phyloP scores from a whole-genome alignment of 129 eudicot species.

The Pulicaria dysenterica region DNA sequence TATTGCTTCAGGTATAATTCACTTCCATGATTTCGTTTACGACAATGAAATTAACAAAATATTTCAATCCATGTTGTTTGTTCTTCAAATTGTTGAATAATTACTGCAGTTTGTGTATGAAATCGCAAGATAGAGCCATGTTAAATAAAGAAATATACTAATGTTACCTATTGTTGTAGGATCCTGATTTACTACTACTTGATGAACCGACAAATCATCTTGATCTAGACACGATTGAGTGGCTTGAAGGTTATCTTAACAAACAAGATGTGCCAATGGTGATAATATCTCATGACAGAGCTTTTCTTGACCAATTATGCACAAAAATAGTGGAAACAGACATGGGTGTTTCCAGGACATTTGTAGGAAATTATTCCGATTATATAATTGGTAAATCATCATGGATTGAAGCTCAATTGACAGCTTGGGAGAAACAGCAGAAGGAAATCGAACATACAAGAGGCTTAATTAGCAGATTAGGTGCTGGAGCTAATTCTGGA shows the following conservation, averaged over 20 bases:
- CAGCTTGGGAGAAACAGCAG: slow-evolving; percentile 98
- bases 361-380: slow-evolving; percentile 78
- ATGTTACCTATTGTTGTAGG: slow-evolving; percentile 49
- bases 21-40: background rate
- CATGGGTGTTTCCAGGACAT: slow-evolving; percentile 97
- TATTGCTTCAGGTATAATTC: slow-evolving; percentile 79
- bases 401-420: slow-evolving; percentile 87
- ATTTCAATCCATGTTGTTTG: background rate
- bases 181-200: slow-evolving; percentile 87
- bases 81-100: background rate
- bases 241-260: slow-evolving; percentile 92
- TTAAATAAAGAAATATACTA: background rate
- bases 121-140: background rate
- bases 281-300: slow-evolving; percentile 98
- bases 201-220: slow-evolving; percentile 99
- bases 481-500: slow-evolving; percentile 91
- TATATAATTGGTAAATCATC: slow-evolving; percentile 70
- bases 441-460: slow-evolving; percentile 96
- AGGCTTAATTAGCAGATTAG: slow-evolving; percentile 70
- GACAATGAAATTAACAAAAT: background rate
- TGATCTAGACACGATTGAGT: slow-evolving; percentile 95
- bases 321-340: slow-evolving; percentile 97
- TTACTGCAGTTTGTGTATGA: slow-evolving; percentile 8
- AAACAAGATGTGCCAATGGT: slow-evolving; percentile 97
- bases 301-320: slow-evolving; percentile 97